A percentile compares a stretch with the other conserved stretches of the same genome.
phyloP scores from a whole-genome alignment of 148 eudicot species.

The Vaccinium myrtillus region DNA sequence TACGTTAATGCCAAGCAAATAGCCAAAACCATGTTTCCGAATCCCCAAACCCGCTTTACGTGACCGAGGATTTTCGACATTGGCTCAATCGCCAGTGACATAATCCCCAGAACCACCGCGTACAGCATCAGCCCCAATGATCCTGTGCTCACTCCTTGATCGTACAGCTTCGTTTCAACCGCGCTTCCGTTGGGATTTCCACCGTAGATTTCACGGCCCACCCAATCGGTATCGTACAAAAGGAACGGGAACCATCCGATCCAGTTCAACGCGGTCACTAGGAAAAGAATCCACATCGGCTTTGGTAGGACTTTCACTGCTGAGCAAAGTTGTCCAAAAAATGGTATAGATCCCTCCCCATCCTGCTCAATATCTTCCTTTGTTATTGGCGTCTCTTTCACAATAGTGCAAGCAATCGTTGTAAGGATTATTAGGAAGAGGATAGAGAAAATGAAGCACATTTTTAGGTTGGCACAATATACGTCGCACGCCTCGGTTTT shows the following conservation, averaged over 20 bases:
- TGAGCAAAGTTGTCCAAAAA: conserved; percentile 17
- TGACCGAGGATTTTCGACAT: conserved; percentile 15
- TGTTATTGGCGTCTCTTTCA: conserved; percentile 27
- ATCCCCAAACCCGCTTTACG: conserved; percentile 32
- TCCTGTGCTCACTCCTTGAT: conserved; percentile 29
- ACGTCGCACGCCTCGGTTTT: conserved; percentile 58
- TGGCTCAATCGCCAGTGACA: conserved; percentile 15
- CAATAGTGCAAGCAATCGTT: conserved; percentile 34
- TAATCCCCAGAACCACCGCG: background rate
- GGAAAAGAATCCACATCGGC: conserved; percentile 30
- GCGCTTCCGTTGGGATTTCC: conserved; percentile 23
- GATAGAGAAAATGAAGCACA: conserved; percentile 65
- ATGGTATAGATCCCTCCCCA: background rate
- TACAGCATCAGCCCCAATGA: conserved; percentile 33
- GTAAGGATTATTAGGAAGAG: conserved; percentile 39
- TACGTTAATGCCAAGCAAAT: conserved; percentile 30
- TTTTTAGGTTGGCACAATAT: conserved; percentile 84
- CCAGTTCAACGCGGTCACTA: conserved; percentile 37
- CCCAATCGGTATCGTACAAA: conserved; percentile 48
- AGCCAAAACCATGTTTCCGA: conserved; percentile 25
- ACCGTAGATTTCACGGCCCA: conserved; percentile 49
- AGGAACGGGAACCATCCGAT: conserved; percentile 36
- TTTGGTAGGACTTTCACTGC: conserved; percentile 23
- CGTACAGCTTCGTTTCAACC: conserved; percentile 9
- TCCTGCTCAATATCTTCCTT: background rate